phyloP scores from a whole-genome alignment of 2,329 filamentous ascomycete species.

The Cordyceps sp. region DNA sequence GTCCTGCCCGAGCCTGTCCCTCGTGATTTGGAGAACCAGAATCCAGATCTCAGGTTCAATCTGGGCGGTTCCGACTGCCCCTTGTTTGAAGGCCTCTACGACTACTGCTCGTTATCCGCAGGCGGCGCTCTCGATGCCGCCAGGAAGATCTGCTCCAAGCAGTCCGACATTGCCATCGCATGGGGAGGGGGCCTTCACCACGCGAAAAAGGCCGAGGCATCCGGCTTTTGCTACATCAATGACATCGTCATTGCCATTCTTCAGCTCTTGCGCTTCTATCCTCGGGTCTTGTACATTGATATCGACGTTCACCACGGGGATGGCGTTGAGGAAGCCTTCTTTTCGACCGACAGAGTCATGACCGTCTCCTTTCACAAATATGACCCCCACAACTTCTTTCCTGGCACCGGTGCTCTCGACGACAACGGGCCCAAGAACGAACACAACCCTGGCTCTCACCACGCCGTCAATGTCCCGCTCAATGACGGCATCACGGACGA shows the following conservation, averaged over 20 bases:
- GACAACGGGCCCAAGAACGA: conserved; percentile 73
- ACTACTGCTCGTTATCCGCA: conserved; percentile 87
- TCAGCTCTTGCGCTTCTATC: conserved; percentile 65
- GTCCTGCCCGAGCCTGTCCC: conserved; percentile 48
- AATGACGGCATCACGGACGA: conserved; percentile 83
- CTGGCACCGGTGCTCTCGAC: conserved; percentile 73
- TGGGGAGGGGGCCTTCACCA: conserved; percentile 97
- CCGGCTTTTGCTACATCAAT: conserved; percentile 97
- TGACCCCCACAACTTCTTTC: conserved; percentile 70
- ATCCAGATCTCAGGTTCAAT: conserved; percentile 60
- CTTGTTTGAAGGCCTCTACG: conserved; percentile 87
- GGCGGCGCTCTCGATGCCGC: conserved; percentile 85
- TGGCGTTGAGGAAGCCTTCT: conserved; percentile 82
- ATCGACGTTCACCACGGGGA: conserved; percentile 89
- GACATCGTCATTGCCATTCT: conserved; percentile 92
- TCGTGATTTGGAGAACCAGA: conserved; percentile 47
- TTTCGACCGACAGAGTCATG: conserved; percentile 77
- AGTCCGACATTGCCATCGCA: conserved; percentile 91
- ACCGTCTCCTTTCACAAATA: conserved; percentile 96
- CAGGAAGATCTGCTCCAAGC: conserved; percentile 67
- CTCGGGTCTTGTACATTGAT: conserved; percentile 84
- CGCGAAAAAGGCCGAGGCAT: conserved; percentile 85
- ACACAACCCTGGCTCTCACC: conserved; percentile 74
- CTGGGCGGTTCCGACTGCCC: conserved; percentile 86
- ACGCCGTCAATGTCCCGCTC: conserved; percentile 79